Base-by-base conservation (phyloP, 1,284 basidiomycete species). In the Cystobasidiaceae sp. region DNA sequence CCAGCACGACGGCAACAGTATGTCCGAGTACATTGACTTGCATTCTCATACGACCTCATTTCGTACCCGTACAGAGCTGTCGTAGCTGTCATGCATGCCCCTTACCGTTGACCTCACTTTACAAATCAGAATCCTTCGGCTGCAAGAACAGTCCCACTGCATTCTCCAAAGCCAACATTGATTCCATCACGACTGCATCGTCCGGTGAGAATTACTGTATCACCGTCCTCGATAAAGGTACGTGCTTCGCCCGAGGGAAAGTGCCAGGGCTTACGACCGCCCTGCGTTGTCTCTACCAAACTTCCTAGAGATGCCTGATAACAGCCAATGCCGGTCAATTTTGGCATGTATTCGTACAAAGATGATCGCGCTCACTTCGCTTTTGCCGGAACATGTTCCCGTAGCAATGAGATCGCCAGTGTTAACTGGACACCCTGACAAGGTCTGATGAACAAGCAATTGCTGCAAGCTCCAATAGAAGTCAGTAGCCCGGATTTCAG, bases 91-190 rank as follows among this genome's bases (percentile, higher is more conserved):
- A n/a, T n/a, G n/a, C n/a, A n/a, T n/a, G n/a, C n/a, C n/a, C n/a
- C n/a, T n/a, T n/a, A n/a, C n/a, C n/a, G n/a, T n/a, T n/a, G n/a
- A n/a, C n/a, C n/a, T n/a, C n/a, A n/a, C n/a, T n/a, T n/a, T n/a
- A n/a, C n/a, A n/a, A n/a, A n/a, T n/a, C n/a, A n/a, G n/a, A n/a
- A n/a, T n/a, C n/a, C n/a, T n/a, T n/a, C n/a, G 27, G 57, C 57
- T n/a, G 57, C 25, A 45, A 60, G 34, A 13, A 60, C 57, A 17
- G 21, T 54, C 11, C 44, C 57, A 21, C 19, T 13, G 44, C 57
- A 60, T 50, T 60, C 57, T 19, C 57, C 57, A 32, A 60, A 60
- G 5, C 57, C 57, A n/a, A 60, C n/a, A 32, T 30, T 34, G n/a
- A 30, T 21, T 13, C 57, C 57, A 34, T 45, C 43, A 11, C 44